phyloP scores from a whole-genome alignment of 2,329 filamentous ascomycete genomes.

The Huntiella abstrusa region DNA sequence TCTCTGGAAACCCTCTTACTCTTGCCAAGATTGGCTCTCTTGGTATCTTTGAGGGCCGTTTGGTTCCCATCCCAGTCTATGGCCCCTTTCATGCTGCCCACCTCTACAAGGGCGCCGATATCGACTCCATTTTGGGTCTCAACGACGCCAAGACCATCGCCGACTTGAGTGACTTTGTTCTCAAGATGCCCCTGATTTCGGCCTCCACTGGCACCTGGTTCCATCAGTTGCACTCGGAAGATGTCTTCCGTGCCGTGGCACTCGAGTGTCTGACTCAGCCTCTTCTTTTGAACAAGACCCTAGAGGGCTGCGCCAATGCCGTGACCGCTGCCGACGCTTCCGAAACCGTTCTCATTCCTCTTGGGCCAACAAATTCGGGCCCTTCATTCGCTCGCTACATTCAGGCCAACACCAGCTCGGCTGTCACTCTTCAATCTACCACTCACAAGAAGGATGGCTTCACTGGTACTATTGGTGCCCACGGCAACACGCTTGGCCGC shows the following conservation, averaged over 20 bases:
- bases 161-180: conserved; percentile 24
- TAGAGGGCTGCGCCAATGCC: conserved; percentile 27
- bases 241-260: conserved; percentile 25
- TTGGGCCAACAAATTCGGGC: conserved; percentile 28
- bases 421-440: conserved; percentile 23
- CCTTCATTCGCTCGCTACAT: conserved; percentile 26
- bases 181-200: conserved; percentile 31
- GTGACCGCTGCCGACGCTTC: conserved; percentile 21
- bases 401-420: conserved; percentile 23
- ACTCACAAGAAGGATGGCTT: conserved; percentile 20
- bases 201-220: conserved; percentile 28
- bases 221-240: conserved; percentile 21
- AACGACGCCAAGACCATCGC: conserved; percentile 22
- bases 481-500: conserved; percentile 25
- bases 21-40: conserved; percentile 25
- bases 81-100: conserved; percentile 39
- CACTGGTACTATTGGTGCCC: conserved; percentile 24
- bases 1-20: conserved; percentile 35
- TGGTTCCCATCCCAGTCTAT: conserved; percentile 32
- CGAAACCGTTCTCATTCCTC: conserved; percentile 28
- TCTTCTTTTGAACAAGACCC: conserved; percentile 27
- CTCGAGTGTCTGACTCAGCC: conserved; percentile 32
- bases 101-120: conserved; percentile 26
- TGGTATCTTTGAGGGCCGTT: conserved; percentile 22
- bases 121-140: conserved; percentile 27